Percentiles rank a stretch among this genome's conserved stretches.
phyloP scores from a whole-genome alignment of 148 eudicot genomes.

The Camellia japonica region DNA sequence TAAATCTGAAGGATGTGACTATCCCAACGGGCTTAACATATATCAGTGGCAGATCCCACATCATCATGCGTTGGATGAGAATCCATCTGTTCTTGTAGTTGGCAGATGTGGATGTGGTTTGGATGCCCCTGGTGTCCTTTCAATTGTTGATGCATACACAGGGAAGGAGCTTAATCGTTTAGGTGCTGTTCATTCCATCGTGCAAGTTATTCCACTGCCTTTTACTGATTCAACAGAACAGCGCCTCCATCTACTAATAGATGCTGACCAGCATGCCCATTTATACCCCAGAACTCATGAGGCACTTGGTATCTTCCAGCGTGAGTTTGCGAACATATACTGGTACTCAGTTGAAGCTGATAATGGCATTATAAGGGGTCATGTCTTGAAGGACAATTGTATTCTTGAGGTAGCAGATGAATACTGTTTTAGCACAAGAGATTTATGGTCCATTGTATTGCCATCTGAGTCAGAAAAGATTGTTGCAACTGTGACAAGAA shows the following conservation, averaged over 20 bases:
- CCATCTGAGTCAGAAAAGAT: constrained; percentile 88
- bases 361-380: constrained; percentile 69
- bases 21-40: constrained; percentile 63
- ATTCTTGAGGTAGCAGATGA: constrained; percentile 49
- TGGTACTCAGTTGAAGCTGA: constrained; percentile 92
- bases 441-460: constrained; percentile 81
- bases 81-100: constrained; percentile 85
- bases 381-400: constrained; percentile 56
- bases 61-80: constrained; percentile 91
- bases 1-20: constrained; percentile 60
- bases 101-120: constrained; percentile 70
- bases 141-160: constrained; percentile 76
- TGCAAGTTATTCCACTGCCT: constrained; percentile 79
- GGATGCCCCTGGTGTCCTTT: constrained; percentile 66
- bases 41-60: constrained; percentile 97
- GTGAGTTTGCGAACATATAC: constrained; percentile 64
- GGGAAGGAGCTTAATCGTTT: constrained; percentile 62
- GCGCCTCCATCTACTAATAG: constrained; percentile 78
- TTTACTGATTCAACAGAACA: constrained; percentile 85
- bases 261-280: constrained; percentile 55
- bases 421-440: constrained; percentile 67
- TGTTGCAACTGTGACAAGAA: constrained; percentile 64
- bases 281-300: constrained; percentile 82
- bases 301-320: constrained; percentile 65
- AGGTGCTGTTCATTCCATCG: constrained; percentile 56